Evolutionary conservation across 176 grass and related monocot genomes (phyloP).

Genomic region (Metroxylon sagu): DNA sequence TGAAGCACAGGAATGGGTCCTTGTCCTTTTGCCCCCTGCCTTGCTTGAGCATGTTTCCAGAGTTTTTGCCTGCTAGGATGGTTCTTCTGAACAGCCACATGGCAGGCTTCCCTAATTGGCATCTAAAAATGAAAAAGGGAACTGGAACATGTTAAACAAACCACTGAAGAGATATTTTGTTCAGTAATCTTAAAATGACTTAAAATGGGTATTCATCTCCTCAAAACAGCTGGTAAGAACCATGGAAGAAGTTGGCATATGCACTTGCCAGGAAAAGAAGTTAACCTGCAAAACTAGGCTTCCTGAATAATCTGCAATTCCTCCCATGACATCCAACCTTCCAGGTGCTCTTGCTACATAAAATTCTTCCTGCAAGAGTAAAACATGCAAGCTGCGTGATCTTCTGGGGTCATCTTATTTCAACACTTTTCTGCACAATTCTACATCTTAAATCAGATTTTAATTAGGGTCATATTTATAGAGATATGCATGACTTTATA

Average conservation of each 20-base stretch:
- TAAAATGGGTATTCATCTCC: no score
- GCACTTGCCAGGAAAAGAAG: neutral
- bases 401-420: no score
- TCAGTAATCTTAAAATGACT: no score
- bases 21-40: constrained; percentile 62
- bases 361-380: constrained; percentile 62
- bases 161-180: no score
- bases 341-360: constrained; percentile 94
- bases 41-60: constrained; percentile 89
- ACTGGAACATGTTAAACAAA: no score
- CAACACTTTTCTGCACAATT: no score
- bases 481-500: no score
- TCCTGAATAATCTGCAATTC: constrained; percentile 95
- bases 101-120: constrained; percentile 93
- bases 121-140: constrained; percentile 30
- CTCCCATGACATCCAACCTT: constrained; percentile 89
- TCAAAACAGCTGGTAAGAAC: no score
- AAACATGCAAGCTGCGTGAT: neutral
- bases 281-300: constrained; percentile 86
- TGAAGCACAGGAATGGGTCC: constrained; percentile 65
- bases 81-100: constrained; percentile 92
- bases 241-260: neutral
- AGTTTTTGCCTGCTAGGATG: constrained; percentile 68
- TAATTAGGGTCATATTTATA: no score
- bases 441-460: no score